Conservation (phyloP, 108 stramenopile genomes). For the Fragilaria radians region DNA sequence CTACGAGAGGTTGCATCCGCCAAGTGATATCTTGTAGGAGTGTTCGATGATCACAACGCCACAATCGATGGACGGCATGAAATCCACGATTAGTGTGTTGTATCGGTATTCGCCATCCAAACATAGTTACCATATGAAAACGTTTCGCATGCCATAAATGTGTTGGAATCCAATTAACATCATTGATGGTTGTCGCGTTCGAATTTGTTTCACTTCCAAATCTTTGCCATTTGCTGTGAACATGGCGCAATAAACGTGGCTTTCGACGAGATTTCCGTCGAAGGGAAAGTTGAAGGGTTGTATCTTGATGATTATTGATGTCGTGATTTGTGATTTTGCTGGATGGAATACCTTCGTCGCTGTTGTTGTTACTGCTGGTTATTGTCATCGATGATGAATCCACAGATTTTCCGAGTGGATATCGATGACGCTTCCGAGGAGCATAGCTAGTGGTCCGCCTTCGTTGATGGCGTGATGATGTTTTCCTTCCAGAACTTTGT, state of each 20-base stretch:
- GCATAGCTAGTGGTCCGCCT: conserved; percentile 59
- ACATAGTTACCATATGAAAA: conserved; percentile 59
- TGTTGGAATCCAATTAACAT: conserved; percentile 57
- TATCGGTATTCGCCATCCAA: conserved; percentile 65
- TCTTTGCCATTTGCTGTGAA: conserved; percentile 23
- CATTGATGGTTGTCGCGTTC: background rate
- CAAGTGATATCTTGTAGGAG: conserved; percentile 65
- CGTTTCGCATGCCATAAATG: conserved; percentile 84
- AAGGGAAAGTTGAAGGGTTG: background rate
- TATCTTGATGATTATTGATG: background rate
- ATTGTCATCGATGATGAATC: background rate
- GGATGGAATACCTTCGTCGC: too few species aligned
- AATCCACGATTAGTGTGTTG: conserved; percentile 68
- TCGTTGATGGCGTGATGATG: conserved; percentile 69
- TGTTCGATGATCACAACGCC: conserved; percentile 7
- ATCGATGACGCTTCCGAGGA: conserved; percentile 47
- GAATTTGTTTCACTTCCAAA: background rate
- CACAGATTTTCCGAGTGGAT: conserved; percentile 19
- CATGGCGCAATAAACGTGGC: conserved; percentile 7
- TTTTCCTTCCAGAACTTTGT: conserved; percentile 28
- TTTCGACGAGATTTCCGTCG: conserved; percentile 3
- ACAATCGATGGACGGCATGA: conserved; percentile 58
- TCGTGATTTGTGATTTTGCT: too few species aligned
- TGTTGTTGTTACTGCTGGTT: too few species aligned
- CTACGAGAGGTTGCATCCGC: conserved; percentile 16